Base-by-base conservation (phyloP, 208 protist genomes). In the Trypanosoma boissoni region DNA sequence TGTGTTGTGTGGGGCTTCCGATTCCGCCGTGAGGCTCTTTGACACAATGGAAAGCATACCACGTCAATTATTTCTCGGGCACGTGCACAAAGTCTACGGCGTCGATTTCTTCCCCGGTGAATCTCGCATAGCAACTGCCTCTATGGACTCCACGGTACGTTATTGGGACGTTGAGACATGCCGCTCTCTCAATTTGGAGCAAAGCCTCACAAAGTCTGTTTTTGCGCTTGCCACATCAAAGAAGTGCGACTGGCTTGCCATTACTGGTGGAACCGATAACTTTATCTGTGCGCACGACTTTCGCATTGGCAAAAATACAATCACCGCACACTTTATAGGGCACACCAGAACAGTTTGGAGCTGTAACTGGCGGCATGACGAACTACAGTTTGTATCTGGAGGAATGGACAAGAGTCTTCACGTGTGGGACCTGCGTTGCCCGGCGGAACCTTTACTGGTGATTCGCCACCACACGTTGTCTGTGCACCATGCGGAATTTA, bases 301-400 rank as follows among this genome's bases (percentile, higher is more conserved):
- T 18, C 82, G 86, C 1, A 3, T 55, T 24, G 58, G 48, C 26
- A 50, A 55, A 12, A 52, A 71, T 34, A 62, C 74, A 6, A 76
- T 87, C 9, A 73, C 66, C 12, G 58, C 66, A 23, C 67, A 71
- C 0, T 74, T 86, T 18, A 39, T 58, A 6, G 86, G 83, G 3
- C 83, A 88, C 57, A 72, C 31, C 0, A 72, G 55, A 29, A 93
- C 86, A 1, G 42, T 93, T 26, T 93, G 86, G 83, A 65, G 74
- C 31, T 59, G 67, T 3, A 72, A 83, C 21, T 75, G 80, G 34
- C 75, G 78, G 12, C 54, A 32, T 48, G 68, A 73, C 34, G 68
- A 80, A 21, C 14, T 34, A 12, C 72, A 76, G 44, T 80, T 83
- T 48, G 71, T 61, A 1, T 72, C 79, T 23, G 60, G 61, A 32